Base-by-base conservation (phyloP, 225 moss, liverwort and hornwort species). In the Thuidium tamariscinum region DNA sequence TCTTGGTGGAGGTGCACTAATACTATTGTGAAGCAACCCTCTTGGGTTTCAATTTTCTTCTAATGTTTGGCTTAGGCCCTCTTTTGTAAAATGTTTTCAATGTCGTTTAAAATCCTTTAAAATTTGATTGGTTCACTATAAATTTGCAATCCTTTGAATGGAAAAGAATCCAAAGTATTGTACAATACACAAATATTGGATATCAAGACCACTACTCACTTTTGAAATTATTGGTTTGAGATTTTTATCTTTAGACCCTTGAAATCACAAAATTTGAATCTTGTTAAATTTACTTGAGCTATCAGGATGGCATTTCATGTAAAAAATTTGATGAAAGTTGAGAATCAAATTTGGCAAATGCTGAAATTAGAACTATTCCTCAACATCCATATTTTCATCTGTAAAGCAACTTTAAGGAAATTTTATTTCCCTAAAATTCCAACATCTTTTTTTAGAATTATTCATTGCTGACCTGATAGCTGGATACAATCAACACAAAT, bases 401-500 rank as follows among this genome's bases (percentile, higher is more conserved):
- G 8, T 8, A 14, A 69, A 69, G 25, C 23, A 68, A 23, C 2
- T 23, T 6, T 6, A 32, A 62, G 8, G 14, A 25, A 41, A 8
- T 4, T 13, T 7, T 23, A 15, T 15, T 42, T 16, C 16, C 26
- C 6, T 30, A 18, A 72, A 29, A 48, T 7, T 46, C 30, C 30
- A 2, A 6, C 18, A 46, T 72, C 3, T 46, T 48, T 48, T 71
- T 2, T 19, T 6, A 7, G 4, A 30, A 17, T 46, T 32, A 11
- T 30, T 72, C 27, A 29, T 72, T 29, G 3, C 29, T 17, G 1
- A 72, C 30, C 3, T 30, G 0, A 16, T 16, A 44, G 27, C 2
- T 1, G 0, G 1, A 5, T 44, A 16, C 0, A 0, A 2, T 4
- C 10, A 2, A 73, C 11, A 48, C 19, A 48, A 72, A 18, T 30